Percentiles rank a stretch among this genome's conserved stretches.
Evolutionary conservation across 169 alveolate species (phyloP).

Genomic region (Besnoitia besnoiti): DNA sequence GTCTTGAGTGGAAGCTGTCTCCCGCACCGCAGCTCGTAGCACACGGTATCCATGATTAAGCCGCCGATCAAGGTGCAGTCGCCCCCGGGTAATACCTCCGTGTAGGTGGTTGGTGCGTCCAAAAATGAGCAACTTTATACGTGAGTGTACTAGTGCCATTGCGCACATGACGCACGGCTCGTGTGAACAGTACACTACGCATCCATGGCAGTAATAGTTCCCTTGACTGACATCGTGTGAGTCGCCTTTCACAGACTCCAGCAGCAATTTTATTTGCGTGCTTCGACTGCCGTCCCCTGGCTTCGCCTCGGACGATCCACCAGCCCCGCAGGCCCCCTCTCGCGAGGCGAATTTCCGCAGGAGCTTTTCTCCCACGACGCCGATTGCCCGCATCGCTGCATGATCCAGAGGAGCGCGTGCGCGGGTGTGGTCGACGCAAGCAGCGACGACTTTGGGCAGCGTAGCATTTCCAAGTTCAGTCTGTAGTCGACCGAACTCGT

Average conservation of each 20-base stretch:
- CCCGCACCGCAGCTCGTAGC: too few relatives aligned
- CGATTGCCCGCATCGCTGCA: constrained; percentile 15
- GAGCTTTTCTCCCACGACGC: constrained; percentile 13
- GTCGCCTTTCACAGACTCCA: background rate
- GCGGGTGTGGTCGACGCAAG: background rate
- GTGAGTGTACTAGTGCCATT: constrained; percentile 96
- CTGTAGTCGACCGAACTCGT: background rate
- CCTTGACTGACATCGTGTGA: background rate
- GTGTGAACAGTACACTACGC: constrained; percentile 82
- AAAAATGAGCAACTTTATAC: constrained; percentile 88
- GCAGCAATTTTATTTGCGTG: background rate
- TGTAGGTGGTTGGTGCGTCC: constrained; percentile 64
- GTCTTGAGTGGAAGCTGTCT: too few relatives aligned
- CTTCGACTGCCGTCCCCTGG: background rate
- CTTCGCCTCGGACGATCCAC: background rate
- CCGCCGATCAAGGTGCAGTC: constrained; percentile 24
- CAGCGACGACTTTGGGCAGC: background rate
- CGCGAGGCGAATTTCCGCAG: background rate
- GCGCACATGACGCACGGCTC: constrained; percentile 97
- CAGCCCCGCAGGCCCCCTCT: background rate
- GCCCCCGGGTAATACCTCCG: constrained; percentile 22
- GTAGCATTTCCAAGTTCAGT: background rate
- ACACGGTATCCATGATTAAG: constrained; percentile 55
- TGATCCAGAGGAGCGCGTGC: background rate
- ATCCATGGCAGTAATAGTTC: constrained; percentile 84